Evolutionary conservation across 805 yeast genomes (phyloP).

Genomic region (Lipomyces japonicus): DNA sequence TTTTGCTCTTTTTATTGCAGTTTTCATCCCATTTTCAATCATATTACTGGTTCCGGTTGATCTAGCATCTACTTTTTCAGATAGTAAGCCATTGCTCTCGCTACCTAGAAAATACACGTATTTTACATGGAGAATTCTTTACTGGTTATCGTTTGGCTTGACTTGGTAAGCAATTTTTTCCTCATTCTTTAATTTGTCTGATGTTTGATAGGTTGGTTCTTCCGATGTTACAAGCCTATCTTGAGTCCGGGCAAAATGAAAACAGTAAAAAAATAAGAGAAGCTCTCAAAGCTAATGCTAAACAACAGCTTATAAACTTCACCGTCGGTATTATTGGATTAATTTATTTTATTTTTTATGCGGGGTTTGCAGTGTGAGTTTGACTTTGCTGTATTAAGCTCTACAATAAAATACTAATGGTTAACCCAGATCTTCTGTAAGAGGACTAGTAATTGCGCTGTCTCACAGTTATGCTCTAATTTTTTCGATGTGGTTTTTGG

Average conservation of each 20-base stretch:
- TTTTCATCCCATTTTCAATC: slow-evolving; percentile 71
- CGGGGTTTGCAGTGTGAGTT: slow-evolving; percentile 48
- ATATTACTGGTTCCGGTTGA: slow-evolving; percentile 73
- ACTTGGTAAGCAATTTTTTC: slow-evolving; percentile 52
- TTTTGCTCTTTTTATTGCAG: slow-evolving; percentile 52
- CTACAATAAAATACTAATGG: not conserved
- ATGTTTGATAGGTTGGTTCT: slow-evolving; percentile 41
- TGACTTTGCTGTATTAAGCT: not conserved
- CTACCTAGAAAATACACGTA: slow-evolving; percentile 49
- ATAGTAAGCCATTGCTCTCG: slow-evolving; percentile 44
- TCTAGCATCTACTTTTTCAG: slow-evolving; percentile 52
- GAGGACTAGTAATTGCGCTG: slow-evolving; percentile 65
- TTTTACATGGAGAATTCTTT: slow-evolving; percentile 66
- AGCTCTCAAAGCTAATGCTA: slow-evolving; percentile 54
- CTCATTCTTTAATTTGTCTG: not conserved
- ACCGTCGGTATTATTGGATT: slow-evolving; percentile 52
- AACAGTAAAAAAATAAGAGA: slow-evolving; percentile 48
- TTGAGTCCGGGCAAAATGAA: slow-evolving; percentile 63
- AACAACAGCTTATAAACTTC: slow-evolving; percentile 58
- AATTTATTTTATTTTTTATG: slow-evolving; percentile 54
- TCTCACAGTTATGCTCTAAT: slow-evolving; percentile 74
- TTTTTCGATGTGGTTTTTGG: slow-evolving; percentile 77
- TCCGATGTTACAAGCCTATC: slow-evolving; percentile 71
- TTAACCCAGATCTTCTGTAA: slow-evolving; percentile 44
- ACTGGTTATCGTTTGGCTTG: slow-evolving; percentile 75